Base-by-base conservation (phyloP, 805 yeast genomes). In the Kuraishia hungarica region DNA sequence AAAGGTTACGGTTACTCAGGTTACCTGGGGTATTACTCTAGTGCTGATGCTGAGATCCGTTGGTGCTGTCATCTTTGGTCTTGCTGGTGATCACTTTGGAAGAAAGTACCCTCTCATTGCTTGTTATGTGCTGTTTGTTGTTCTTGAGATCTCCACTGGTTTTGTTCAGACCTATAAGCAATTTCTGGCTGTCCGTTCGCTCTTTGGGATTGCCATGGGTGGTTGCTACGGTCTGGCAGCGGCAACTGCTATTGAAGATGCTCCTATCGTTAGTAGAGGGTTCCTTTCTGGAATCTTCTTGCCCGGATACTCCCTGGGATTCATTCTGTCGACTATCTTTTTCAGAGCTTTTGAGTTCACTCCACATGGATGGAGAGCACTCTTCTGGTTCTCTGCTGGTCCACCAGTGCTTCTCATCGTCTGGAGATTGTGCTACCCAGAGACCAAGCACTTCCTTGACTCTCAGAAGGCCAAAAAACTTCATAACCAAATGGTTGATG, bases 271-370 rank as follows among this genome's bases (percentile, higher is more conserved):
- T 26, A 79, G 85, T 35, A 72, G 81, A 67, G 86, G 87, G 50
- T 74, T 83, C 55, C 67, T 84, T 51, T 79, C 85, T 35, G 89
- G 89, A 51, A 67, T 87, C 48, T 80, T 89, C 65, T 96, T 88
- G 69, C 87, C 88, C 65, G 96, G 96, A 58, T 89, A 85, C 61
- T 84, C 87, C 0, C 76, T 85, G 52, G 90, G 90, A 23, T 84
- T 83, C 61, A 68, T 85, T 26, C 64, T 84, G 57, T 89, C 83
- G 5, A 87, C 83, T 53, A 72, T 83, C 24, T 85, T 84, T 70
- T 79, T 79, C 58, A 73, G 89, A 65, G 86, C 86, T 35, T 78
- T 85, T 58, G 81, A 78, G 13, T 79, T 77, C 62, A 78, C 75
- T 56, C 72, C 84, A 2, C 62, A 71, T 1, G 74, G 80, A 55